Evolutionary conservation across 208 protist species (phyloP), one percentile per base, ranked within the genome.

Genomic region (Leishmania martiniquensis): DNA sequence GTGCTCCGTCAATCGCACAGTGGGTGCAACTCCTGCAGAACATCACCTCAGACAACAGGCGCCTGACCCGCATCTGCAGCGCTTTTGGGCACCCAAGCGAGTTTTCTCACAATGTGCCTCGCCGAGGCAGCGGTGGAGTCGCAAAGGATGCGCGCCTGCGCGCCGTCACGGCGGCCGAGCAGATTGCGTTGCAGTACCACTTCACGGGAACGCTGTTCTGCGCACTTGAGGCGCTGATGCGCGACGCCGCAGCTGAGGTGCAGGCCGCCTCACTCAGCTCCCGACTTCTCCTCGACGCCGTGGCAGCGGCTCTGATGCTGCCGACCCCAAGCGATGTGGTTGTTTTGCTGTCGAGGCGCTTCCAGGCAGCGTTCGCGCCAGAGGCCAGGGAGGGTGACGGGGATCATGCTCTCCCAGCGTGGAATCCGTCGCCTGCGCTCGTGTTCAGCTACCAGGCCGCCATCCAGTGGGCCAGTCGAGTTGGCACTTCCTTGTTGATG

Each of bases 111-210:
- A 54, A 15, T 13, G n/a, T 34, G 5, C 7, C 22, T 39, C 29
- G 42, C 45, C 55, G 57, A 39, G 34, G 45, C 32, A 22, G 55
- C 52, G 42, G 72, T 67, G 72, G 55, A 15, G 66, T 82, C 44
- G 22, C 74, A 22, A 91, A 87, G 55, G 92, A 90, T 65, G 89
- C 89, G n/a, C 81, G 86, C 63, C 75, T 78, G 15, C 89, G 89
- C 44, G 88, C 85, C 15, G 7, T 91, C 57, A 86, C 78, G 9
- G 77, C 85, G 5, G 70, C 86, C 22, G 92, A 96, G 82, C 85
- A 81, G 44, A 90, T 96, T 45, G 80, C 92, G 37, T 74, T 92
- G 45, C 92, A 96, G 84, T 94, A 87, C 82, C 75, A 62, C 70
- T 94, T 89, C 76, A 85, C 87, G 0, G 85, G 81, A 7, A 72